A percentile compares a stretch with the other conserved stretches of the same genome.
phyloP scores from a whole-genome alignment of 371 early-diverging fungal genomes.

The Mortierella sp. region DNA sequence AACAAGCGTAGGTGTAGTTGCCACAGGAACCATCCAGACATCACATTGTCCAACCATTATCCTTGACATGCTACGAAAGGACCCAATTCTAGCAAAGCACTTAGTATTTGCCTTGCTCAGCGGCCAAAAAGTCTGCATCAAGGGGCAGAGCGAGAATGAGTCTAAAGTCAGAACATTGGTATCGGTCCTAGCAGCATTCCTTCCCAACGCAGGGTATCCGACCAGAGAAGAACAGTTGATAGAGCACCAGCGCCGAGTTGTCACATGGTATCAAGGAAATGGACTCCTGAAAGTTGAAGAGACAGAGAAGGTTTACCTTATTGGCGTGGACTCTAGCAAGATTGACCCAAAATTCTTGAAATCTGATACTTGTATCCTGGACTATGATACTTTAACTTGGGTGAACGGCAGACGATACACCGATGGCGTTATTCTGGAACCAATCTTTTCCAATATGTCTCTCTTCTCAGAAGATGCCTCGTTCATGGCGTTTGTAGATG shows the following conservation, averaged over 20 bases:
- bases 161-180: slow-evolving; percentile 62
- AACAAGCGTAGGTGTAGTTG: slow-evolving; percentile 17
- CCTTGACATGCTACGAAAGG: slow-evolving; percentile 36
- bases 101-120: slow-evolving; percentile 40
- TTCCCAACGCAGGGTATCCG: slow-evolving; percentile 46
- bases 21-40: slow-evolving; percentile 13
- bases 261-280: slow-evolving; percentile 42
- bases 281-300: slow-evolving; percentile 31
- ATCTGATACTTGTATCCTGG: slow-evolving; percentile 28
- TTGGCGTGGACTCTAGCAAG: slow-evolving; percentile 48
- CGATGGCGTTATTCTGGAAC: slow-evolving; percentile 44
- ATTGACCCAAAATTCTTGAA: slow-evolving; percentile 45
- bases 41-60: slow-evolving; percentile 19
- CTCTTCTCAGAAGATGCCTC: slow-evolving; percentile 45
- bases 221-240: slow-evolving; percentile 46
- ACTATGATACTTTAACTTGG: slow-evolving; percentile 44
- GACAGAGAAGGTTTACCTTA: slow-evolving; percentile 31
- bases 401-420: slow-evolving; percentile 44
- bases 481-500: slow-evolving; percentile 44
- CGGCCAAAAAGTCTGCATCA: slow-evolving; percentile 45
- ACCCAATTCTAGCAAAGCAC: slow-evolving; percentile 29
- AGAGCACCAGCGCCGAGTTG: slow-evolving; percentile 44
- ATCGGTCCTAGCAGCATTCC: slow-evolving; percentile 47
- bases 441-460: slow-evolving; percentile 36
- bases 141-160: slow-evolving; percentile 58